phyloP scores from a whole-genome alignment of 148 eudicot species.

The Vaccinium vitisidaea region DNA sequence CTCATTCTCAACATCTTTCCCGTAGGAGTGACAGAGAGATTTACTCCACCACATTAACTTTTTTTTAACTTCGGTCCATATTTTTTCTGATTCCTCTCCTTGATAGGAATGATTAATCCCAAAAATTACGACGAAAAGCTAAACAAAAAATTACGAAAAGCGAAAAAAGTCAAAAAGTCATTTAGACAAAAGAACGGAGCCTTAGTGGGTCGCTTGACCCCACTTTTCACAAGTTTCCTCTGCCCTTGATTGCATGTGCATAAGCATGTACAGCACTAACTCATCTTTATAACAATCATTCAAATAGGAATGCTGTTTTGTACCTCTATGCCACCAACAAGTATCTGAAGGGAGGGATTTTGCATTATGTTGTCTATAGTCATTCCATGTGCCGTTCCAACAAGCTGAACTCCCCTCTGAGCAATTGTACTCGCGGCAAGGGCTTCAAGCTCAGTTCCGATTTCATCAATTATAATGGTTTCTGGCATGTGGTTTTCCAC shows the following conservation, averaged over 20 bases:
- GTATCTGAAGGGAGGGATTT: conserved; percentile 87
- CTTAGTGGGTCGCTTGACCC: neutral
- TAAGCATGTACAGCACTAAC: neutral
- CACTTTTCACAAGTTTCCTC: neutral
- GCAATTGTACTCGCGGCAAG: conserved; percentile 98
- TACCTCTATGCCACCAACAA: conserved; percentile 99
- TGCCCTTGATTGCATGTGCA: neutral
- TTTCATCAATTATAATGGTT: conserved; percentile 95
- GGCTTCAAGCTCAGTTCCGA: conserved; percentile 96
- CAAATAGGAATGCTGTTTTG: neutral
- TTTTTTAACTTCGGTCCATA: too few relatives aligned
- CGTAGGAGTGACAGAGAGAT: too few relatives aligned
- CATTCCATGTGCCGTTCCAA: conserved; percentile 96
- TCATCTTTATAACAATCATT: neutral
- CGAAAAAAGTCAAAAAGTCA: too few relatives aligned
- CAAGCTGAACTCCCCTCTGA: conserved; percentile 99
- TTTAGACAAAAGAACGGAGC: too few relatives aligned
- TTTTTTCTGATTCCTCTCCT: too few relatives aligned
- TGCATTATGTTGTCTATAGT: conserved; percentile 89
- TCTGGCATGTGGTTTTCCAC: conserved; percentile 99
- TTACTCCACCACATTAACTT: too few relatives aligned
- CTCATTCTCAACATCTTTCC: too few relatives aligned
- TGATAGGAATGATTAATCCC: too few relatives aligned
- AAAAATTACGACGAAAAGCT: too few relatives aligned
- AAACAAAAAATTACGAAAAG: too few relatives aligned